Base-by-base conservation (phyloP, 192 early-diverging fungal genomes). In the Backusella sp. region DNA sequence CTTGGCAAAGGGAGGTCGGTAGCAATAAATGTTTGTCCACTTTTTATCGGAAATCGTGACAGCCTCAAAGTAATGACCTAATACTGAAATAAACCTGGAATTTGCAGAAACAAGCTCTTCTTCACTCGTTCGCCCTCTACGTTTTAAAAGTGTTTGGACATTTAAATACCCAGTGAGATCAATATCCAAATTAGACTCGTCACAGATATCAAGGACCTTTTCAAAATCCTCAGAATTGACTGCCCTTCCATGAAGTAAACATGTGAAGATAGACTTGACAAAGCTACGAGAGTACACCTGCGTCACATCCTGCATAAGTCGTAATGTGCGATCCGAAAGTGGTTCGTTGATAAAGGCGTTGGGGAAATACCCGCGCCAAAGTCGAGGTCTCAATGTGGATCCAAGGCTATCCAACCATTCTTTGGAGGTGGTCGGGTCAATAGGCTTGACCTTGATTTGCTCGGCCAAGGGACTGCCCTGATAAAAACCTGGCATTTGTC, bases 61-160 rank as follows among this genome's bases (percentile, higher is more conserved):
- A 14, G 88, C 85, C 34, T 90, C 86, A 49, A 93, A 93, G 17
- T 83, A 90, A 66, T 92, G 85, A 7, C 85, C 83, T 26, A 93
- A 80, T 5, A 91, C 82, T 1, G 81, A 80, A 41, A 84, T 68
- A 73, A 93, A 93, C n/a, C 86, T 79, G 5, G 81, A 73, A 73
- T 79, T 75, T 8, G 85, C 75, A 23, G 86, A 83, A 14, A 73
- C 67, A 0, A 83, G 41, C 8, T 83, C 84, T 32, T 88, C 83
- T 37, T 75, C 78, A 71, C 80, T 75, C 14, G 76, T 41, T 11
- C 82, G 74, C 21, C 80, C 66, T 23, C 79, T 78, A 69, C 81
- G 76, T 49, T 87, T 82, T 17, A 79, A 53, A 28, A 83, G 44
- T 15, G 82, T 79, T 68, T 88, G 84, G 1, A 86, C 87, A 53